Conservation (phyloP, 2,329 filamentous ascomycete genomes). For the Akanthomyces lecanii region DNA sequence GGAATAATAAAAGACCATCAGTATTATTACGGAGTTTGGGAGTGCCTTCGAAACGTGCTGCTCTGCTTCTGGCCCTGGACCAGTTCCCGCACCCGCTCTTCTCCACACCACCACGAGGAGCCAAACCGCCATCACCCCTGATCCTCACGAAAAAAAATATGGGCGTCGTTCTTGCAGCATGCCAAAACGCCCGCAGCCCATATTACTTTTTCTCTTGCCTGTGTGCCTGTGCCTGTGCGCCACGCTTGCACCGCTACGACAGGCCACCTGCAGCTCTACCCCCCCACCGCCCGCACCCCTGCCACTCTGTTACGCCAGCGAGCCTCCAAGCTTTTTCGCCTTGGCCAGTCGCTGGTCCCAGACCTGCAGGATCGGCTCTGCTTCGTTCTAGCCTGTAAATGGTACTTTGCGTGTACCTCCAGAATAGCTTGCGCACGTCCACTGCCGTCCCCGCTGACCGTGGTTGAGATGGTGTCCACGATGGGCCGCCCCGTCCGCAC, state of each 20-base stretch:
- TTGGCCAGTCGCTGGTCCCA: neutral
- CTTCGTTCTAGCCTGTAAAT: neutral
- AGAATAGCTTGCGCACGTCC: constrained; percentile 4
- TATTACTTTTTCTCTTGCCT: constrained; percentile 14
- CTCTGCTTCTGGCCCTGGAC: neutral
- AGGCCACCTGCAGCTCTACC: constrained; percentile 9
- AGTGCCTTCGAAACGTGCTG: constrained; percentile 10
- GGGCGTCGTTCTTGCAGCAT: neutral
- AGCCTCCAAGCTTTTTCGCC: neutral
- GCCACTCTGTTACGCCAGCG: constrained; percentile 1
- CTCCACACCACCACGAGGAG: constrained; percentile 15
- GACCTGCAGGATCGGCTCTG: constrained; percentile 6
- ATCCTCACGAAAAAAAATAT: constrained; percentile 9
- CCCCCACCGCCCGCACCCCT: constrained; percentile 1
- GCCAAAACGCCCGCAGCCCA: constrained; percentile 10
- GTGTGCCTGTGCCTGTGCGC: constrained; percentile 12
- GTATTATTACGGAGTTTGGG: neutral
- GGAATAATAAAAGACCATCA: neutral
- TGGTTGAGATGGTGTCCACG: constrained; percentile 14
- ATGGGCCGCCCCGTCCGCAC: constrained; percentile 8
- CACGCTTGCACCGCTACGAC: constrained; percentile 15
- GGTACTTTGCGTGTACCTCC: constrained; percentile 10
- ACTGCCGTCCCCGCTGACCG: constrained; percentile 6
- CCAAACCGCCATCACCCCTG: constrained; percentile 14
- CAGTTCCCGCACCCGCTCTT: constrained; percentile 12